Base-by-base conservation (phyloP, 768 basidiomycete genomes). In the Cystobasidiopsis lactophilus region DNA sequence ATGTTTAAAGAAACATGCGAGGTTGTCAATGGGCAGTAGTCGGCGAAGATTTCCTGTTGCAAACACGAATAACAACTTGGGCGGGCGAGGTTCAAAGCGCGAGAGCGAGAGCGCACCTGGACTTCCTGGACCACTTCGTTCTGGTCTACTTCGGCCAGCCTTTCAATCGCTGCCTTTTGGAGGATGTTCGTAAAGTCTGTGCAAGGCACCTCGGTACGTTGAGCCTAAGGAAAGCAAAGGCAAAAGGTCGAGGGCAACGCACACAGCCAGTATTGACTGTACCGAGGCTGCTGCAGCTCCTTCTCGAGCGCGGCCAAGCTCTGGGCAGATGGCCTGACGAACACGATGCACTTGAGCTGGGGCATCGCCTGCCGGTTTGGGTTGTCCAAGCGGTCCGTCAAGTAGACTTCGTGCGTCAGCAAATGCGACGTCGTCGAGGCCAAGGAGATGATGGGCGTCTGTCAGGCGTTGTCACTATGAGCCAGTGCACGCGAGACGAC, bases 231-330 rank as follows among this genome's bases (percentile, higher is more conserved):
- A 31, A 23, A 3, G 24, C 30, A n/a, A 48, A 44, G 51, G 43
- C 43, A 27, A 7, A 35, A 7, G 9, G 33, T 7, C 33, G 16
- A 7, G 9, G 37, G 40, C 69, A 74, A 85, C 91, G 81, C 76
- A 96, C 91, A 98, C 65, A 98, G 71, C 74, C 91, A 96, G 69
- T 98, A 98, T 70, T 88, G 86, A 66, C 88, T 88, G 62, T 96
- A 98, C 68, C 82, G 82, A 10, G 89, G 91, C 62, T 85, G 81
- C 35, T 73, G 73, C 31, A 98, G 72, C 64, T 98, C 93, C 52
- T 74, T 71, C 59, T 80, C 81, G 52, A 95, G 72, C 24, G 80
- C 81, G 52, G 78, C 77, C 33, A 98, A 70, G 63, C 84, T 88
- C 29, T 80, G 77, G 45, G 83, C 79, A 52, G 74, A 80, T 37